Conservation (phyloP, 148 eudicot species). For the Chenopodium formosanum region DNA sequence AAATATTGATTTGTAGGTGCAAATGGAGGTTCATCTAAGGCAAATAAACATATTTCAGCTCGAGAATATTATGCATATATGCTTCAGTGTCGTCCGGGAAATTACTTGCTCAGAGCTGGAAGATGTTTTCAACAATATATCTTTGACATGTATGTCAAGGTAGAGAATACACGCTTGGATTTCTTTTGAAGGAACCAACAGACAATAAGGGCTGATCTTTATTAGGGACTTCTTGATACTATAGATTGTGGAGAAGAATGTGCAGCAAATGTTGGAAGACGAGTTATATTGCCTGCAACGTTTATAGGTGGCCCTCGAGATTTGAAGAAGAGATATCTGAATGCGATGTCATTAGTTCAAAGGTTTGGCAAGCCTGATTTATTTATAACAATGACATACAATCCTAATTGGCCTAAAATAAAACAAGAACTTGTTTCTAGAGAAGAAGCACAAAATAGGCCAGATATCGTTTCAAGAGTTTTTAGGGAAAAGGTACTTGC, state of each 20-base stretch:
- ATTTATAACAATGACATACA: background rate
- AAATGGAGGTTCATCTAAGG: no score
- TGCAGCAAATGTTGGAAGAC: background rate
- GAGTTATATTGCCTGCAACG: background rate
- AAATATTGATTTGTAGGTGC: no score
- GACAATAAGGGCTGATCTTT: background rate
- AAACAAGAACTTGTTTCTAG: background rate
- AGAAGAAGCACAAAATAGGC: background rate
- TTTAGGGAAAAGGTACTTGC: background rate
- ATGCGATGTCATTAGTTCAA: background rate
- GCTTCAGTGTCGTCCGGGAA: no score
- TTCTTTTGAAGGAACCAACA: background rate
- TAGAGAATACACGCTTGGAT: background rate
- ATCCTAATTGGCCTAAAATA: background rate
- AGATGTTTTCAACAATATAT: no score
- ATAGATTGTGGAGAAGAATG: background rate
- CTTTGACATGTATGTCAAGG: no score
- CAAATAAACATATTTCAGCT: background rate
- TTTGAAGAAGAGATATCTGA: background rate
- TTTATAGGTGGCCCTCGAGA: background rate
- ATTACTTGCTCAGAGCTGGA: no score
- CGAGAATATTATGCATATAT: conserved; percentile 1
- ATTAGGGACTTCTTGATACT: conserved; percentile 1
- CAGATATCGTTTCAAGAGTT: background rate
- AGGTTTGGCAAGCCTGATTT: background rate